Evolutionary conservation across 2,329 filamentous ascomycete genomes (phyloP), one percentile per base, ranked within the genome.

Genomic region (Coleophoma crateriformis): DNA sequence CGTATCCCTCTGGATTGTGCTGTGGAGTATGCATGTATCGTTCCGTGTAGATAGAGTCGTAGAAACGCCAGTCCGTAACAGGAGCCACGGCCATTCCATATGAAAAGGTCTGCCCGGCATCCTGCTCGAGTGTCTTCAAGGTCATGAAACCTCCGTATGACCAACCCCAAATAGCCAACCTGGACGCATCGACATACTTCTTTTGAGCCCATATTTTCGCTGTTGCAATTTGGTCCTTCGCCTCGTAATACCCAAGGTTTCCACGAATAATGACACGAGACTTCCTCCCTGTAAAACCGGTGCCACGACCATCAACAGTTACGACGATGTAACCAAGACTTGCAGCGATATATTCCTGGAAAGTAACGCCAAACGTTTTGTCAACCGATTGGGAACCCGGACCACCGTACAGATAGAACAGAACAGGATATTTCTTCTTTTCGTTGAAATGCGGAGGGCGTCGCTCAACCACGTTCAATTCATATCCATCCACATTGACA

Each of bases 31-130:
- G 87, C 95, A 99, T 99, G 71, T 97, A 99, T 34, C 94, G 84
- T 70, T 96, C 91, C 0, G 91, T 95, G 72, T 96, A 96, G 61
- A 96, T 85, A 51, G 84, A 88, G 70, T 96, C 88, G 70, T 99
- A 99, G 70, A 87, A 96, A 50, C 87, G 80, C 94, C 94, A 99
- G 68, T 99, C 91, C 0, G 92, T 97, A n/a, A 99, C 94, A 15
- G 94, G 94, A 1, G 94, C 94, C 46, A 99, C 95, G 7, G 95
- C 90, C 88, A 99, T 96, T 59, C 94, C 95, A 67, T 99, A 99
- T 56, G 85, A 85, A 73, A 96, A 99, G 0, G 91, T 97, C 63
- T 82, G 67, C 5, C 95, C 94, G 8, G 82, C 92, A 65, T 99
- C 94, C 54, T 82, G 79, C 73, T 99, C 94, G 12, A 99, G 82